Base-by-base conservation (phyloP, 139 green algal genomes). In the Astrephomene gubernaculifera region DNA sequence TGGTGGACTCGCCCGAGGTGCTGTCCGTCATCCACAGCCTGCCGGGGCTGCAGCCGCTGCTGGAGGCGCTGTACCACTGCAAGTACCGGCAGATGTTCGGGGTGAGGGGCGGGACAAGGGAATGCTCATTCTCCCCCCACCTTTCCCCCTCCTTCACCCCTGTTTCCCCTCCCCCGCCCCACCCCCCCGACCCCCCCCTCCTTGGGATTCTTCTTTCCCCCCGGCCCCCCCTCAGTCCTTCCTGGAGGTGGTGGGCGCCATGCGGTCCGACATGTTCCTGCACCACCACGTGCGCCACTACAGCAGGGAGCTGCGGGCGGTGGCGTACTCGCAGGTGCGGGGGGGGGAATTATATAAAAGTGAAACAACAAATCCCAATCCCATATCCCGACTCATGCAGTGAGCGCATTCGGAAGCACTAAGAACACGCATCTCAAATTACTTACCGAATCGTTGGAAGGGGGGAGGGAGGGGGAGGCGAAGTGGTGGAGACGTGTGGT, bases 1-100 rank as follows among this genome's bases (percentile, higher is more conserved):
- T 98, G 35, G 90, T 99, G 24, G 97, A 99, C 87, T 92, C 95
- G 4, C 97, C 97, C 27, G 98, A 99, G 93, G 94, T 99, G 49
- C 91, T 98, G 79, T 92, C 95, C 14, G 97, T 98, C 21, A 98
- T 99, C 44, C 92, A 94, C 73, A 41, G 61, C 41, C 79, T 86
- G 65, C 79, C 79, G 54, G 69, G 81, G 17, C 29, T 73, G 73
- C 44, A 65, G 35, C 35, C 91, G 49, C 97, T 98, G 86, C 89
- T 99, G 29, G 95, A 97, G 83, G 91, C 94, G 21, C 88, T 99
- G 38, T 95, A 99, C 89, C 61, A 87, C 61, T 99, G 96, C 94
- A 89, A 96, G 52, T 99, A 99, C 90, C 87, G 88, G 14, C 85
- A 93, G 2, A 99, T 99, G 80, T 98, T 98, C 85, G 44, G 87